Evolutionary conservation across 2,329 filamentous ascomycete species (phyloP).

Genomic region (Colletotrichum brevisporum): DNA sequence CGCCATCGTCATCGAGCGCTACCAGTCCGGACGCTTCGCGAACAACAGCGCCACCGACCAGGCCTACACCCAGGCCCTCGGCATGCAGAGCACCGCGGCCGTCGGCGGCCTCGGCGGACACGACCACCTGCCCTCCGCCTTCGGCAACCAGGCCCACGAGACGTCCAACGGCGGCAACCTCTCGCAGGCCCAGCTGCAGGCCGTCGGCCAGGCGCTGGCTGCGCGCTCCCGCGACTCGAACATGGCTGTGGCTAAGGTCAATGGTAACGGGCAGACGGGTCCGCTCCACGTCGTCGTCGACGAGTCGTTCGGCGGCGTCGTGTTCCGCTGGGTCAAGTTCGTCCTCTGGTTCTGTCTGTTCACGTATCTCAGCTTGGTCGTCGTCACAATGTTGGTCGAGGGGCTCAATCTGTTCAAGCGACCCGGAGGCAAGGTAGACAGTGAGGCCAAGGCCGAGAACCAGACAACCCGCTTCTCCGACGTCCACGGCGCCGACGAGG

Average conservation of each 20-base stretch:
- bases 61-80: slow-evolving; percentile 82
- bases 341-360: slow-evolving; percentile 82
- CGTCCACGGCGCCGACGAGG: slow-evolving; percentile 97
- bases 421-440: slow-evolving; percentile 78
- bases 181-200: slow-evolving; percentile 77
- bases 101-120: slow-evolving; percentile 33
- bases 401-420: slow-evolving; percentile 84
- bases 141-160: slow-evolving; percentile 43
- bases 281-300: slow-evolving; percentile 98
- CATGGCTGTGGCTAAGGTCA: slow-evolving; percentile 66
- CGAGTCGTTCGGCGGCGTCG: slow-evolving; percentile 81
- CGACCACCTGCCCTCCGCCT: slow-evolving; percentile 32
- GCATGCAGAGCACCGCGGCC: slow-evolving; percentile 50
- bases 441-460: slow-evolving; percentile 91
- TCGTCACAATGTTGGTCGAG: slow-evolving; percentile 88
- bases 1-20: slow-evolving; percentile 90
- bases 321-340: slow-evolving; percentile 96
- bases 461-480: slow-evolving; percentile 93
- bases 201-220: slow-evolving; percentile 85
- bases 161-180: slow-evolving; percentile 55
- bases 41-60: slow-evolving; percentile 83
- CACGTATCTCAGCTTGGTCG: slow-evolving; percentile 83
- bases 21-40: slow-evolving; percentile 88
- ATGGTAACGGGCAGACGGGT: slow-evolving; percentile 77
- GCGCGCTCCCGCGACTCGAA: slow-evolving; percentile 79